These are phyloP conservation scores for Schrenkiella parvula DNA, from an alignment of 345 rosid species.

Conservation along the genomic window DNA sequence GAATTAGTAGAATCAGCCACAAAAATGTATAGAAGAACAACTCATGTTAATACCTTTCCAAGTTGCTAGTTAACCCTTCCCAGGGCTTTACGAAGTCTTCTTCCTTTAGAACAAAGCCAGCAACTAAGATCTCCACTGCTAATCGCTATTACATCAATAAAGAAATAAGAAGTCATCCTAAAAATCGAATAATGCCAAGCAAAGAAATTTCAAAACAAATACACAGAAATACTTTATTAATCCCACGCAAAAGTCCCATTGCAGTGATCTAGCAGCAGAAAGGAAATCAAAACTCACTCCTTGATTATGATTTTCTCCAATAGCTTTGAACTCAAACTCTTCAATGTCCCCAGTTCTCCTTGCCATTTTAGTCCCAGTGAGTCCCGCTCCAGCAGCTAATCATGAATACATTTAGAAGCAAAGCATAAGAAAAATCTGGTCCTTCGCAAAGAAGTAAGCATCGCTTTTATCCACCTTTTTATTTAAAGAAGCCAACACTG, in stretches of 20 bases:
- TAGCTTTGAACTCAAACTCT: slow-evolving; percentile 84
- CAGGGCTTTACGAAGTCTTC: slow-evolving; percentile 85
- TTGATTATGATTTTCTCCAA: slow-evolving; percentile 82
- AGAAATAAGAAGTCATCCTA: background rate
- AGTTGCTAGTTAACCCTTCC: slow-evolving; percentile 78
- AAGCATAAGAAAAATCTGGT: background rate
- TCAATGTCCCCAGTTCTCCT: slow-evolving; percentile 77
- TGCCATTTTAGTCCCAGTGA: slow-evolving; percentile 90
- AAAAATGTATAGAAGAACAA: background rate
- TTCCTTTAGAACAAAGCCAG: slow-evolving; percentile 71
- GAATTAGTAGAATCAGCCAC: background rate
- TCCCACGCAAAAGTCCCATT: background rate
- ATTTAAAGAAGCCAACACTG: background rate
- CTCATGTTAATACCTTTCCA: slow-evolving; percentile 63
- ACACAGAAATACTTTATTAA: background rate
- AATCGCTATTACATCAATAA: slow-evolving; percentile 51
- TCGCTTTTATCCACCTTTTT: background rate
- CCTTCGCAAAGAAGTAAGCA: no score
- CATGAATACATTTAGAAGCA: background rate
- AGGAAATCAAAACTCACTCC: slow-evolving; percentile 26
- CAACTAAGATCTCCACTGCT: slow-evolving; percentile 83
- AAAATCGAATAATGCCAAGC: background rate
- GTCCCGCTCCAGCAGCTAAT: slow-evolving; percentile 99
- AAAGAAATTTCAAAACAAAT: background rate
- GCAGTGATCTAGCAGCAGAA: background rate